Conservation (phyloP, 345 rosid genomes). For the Dimocarpus longan region DNA sequence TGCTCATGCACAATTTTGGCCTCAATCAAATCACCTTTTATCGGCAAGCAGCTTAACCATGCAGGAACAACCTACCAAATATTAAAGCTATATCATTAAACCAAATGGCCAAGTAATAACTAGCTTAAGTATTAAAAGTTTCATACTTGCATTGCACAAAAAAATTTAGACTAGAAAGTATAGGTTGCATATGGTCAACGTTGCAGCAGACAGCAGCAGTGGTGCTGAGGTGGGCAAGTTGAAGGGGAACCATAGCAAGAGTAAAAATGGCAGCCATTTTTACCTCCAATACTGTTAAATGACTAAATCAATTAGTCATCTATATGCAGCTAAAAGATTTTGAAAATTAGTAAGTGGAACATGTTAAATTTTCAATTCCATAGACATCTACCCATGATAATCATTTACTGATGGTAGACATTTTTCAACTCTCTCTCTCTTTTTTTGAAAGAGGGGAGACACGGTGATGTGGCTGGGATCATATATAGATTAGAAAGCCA, state of each 20-base stretch:
- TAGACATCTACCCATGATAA: background rate
- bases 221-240: background rate
- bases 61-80: constrained; percentile 84
- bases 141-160: background rate
- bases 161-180: background rate
- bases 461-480: background rate
- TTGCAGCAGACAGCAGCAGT: background rate
- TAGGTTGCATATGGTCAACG: background rate
- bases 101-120: background rate
- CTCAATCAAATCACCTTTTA: constrained; percentile 89
- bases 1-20: constrained; percentile 97
- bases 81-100: background rate
- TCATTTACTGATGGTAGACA: background rate
- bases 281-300: background rate
- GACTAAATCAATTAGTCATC: background rate
- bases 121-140: background rate
- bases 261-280: background rate
- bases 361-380: background rate
- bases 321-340: background rate
- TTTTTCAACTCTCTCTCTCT: background rate
- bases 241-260: background rate
- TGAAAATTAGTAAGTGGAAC: background rate
- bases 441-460: background rate
- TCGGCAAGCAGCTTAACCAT: constrained; percentile 97
- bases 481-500: too few species aligned